phyloP scores from a whole-genome alignment of 805 yeast genomes.

The Kluyveromyces nonfermentans region DNA sequence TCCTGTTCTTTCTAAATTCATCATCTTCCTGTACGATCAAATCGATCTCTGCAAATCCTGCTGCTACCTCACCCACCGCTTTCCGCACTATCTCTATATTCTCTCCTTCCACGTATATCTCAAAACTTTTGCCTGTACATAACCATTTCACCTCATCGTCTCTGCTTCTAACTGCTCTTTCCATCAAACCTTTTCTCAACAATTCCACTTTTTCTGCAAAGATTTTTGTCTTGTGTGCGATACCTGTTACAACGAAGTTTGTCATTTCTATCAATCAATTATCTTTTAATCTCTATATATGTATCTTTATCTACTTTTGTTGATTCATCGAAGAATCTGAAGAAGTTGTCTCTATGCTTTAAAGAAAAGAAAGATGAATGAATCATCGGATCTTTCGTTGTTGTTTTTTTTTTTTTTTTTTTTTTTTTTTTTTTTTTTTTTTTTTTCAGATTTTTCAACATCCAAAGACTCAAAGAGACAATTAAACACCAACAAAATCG shows the following conservation, averaged over 20 bases:
- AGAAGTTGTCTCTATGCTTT: too few species aligned
- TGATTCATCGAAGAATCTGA: not conserved
- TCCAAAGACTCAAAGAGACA: too few species aligned
- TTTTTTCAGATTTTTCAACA: too few species aligned
- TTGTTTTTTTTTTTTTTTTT: too few species aligned
- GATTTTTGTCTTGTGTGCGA: not conserved
- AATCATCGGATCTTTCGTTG: too few species aligned
- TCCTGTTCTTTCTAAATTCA: slow-evolving; percentile 23
- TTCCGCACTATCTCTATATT: not conserved
- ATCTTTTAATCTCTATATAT: too few species aligned
- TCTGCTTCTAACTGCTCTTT: not conserved
- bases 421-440: too few species aligned
- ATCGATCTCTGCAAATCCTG: slow-evolving; percentile 11
- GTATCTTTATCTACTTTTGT: too few species aligned
- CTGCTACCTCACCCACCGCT: not conserved
- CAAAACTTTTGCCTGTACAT: slow-evolving; percentile 5
- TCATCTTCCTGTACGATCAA: slow-evolving; percentile 18
- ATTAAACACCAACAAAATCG: too few species aligned
- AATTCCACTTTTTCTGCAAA: not conserved
- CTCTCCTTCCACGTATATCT: slow-evolving; percentile 7
- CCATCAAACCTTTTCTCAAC: not conserved
- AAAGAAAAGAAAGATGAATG: too few species aligned
- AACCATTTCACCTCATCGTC: not conserved
- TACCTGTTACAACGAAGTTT: not conserved
- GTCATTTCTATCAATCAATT: not conserved